Evolutionary conservation across 495 filamentous ascomycete genomes (phyloP), one percentile per base, ranked within the genome.

Genomic region (Daldinia decipiens): DNA sequence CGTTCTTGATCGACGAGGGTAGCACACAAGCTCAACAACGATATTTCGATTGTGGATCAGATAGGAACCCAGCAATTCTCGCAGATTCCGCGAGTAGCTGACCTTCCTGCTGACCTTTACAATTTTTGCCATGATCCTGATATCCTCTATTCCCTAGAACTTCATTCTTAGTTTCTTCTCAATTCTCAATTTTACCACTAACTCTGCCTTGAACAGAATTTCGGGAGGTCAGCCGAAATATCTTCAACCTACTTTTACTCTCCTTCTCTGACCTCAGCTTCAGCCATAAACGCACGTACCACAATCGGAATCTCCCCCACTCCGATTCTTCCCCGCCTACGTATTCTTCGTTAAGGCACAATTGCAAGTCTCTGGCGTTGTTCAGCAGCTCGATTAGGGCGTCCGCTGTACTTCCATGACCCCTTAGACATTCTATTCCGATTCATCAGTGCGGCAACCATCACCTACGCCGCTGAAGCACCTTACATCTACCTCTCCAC

Each of bases 331-430:
- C 52, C 38, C 53, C 34, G 50, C 29, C 26, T 54, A 32, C 39
- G 54, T 39, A 39, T 47, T 21, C 55, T 62, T 32, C 26, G n/a
- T 39, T 55, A 21, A 57, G 32, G 36, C 68, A 71, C 62, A 51
- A 75, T 74, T 72, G 65, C 73, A 57, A 59, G 65, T 68, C 65
- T 70, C 43, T 55, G 67, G 65, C 63, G 64, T 34, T 72, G 61
- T 53, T 65, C 58, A 65, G 67, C 70, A 67, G 70, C 73, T 71
- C 75, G 73, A 72, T 55, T 53, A 59, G 75, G 73, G 71, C 71
- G 59, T 59, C 68, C 62, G 24, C 24, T 71, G 12, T 76, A 60
- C 58, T 74, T 77, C 68, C 63, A 72, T 74, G 75, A 73, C 47
- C 75, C 75, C 4, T 38, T 75, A 65, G 56, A 50, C 17, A 52